Conservation (phyloP, 345 rosid species). For the Cardamine occulta region DNA sequence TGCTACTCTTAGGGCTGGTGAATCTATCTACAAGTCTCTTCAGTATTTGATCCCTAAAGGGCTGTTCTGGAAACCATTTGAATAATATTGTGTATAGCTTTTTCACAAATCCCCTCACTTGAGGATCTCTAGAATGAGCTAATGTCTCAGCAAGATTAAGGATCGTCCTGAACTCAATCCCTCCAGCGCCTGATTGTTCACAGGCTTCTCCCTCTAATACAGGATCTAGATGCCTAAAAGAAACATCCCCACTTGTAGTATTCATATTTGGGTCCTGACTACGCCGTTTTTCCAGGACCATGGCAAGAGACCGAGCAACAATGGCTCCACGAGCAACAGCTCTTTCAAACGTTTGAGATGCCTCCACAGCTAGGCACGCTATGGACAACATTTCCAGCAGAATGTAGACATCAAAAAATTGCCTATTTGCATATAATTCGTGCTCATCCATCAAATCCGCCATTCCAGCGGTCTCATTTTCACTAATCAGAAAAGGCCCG, state of each 20-base stretch:
- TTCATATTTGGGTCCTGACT: conserved; percentile 58
- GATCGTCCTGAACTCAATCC: conserved; percentile 71
- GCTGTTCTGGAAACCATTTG: conserved; percentile 85
- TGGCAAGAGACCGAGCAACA: conserved; percentile 70
- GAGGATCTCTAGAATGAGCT: conserved; percentile 70
- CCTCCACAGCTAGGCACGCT: conserved; percentile 85
- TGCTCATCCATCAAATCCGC: conserved; percentile 60
- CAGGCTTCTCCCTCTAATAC: conserved; percentile 63
- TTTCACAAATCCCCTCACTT: conserved; percentile 84
- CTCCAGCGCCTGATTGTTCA: conserved; percentile 65
- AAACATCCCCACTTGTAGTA: conserved; percentile 57
- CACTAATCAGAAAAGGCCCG: conserved; percentile 68
- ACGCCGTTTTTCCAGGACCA: conserved; percentile 86
- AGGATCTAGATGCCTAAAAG: conserved; percentile 60
- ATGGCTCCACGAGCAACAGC: conserved; percentile 89
- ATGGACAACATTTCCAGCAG: conserved; percentile 92
- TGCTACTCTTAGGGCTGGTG: conserved; percentile 64
- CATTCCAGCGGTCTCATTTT: conserved; percentile 61
- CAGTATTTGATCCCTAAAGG: conserved; percentile 74
- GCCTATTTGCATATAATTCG: conserved; percentile 49
- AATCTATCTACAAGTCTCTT: conserved; percentile 90
- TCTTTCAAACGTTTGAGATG: conserved; percentile 89
- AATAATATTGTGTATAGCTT: conserved; percentile 77
- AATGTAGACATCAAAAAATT: conserved; percentile 85
- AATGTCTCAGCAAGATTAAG: conserved; percentile 95